A percentile compares a stretch with the other conserved stretches of the same genome.
These are phyloP conservation scores for Fusarium nematophilum DNA, from an alignment of 2,329 filamentous ascomycete genomes.

Conservation along the genomic window DNA sequence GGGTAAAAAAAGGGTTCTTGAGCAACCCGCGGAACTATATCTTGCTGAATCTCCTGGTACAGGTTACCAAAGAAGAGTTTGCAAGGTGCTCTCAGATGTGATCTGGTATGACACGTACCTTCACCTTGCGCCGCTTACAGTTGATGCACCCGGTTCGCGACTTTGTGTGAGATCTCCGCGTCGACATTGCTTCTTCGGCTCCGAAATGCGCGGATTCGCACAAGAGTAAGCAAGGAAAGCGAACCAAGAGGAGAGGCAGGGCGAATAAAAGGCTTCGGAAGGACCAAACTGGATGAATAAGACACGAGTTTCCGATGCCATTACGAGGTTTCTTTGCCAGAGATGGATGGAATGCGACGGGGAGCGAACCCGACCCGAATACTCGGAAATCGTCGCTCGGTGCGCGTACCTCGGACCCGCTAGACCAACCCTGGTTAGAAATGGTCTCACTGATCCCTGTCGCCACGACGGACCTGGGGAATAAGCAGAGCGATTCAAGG, in stretches of 20 bases:
- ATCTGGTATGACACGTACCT: slow-evolving; percentile 36
- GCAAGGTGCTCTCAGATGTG: no score
- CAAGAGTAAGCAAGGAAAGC: slow-evolving; percentile 2
- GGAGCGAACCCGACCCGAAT: slow-evolving; percentile 34
- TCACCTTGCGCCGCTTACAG: slow-evolving; percentile 50
- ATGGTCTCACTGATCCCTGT: slow-evolving; percentile 14
- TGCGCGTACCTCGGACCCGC: slow-evolving; percentile 39
- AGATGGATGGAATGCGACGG: slow-evolving; percentile 7
- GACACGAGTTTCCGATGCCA: background rate
- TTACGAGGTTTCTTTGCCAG: slow-evolving; percentile 12
- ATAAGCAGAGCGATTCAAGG: no score
- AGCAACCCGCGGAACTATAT: no score
- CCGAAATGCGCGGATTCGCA: slow-evolving; percentile 37
- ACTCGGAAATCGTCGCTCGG: slow-evolving; percentile 30
- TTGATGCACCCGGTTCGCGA: slow-evolving; percentile 48
- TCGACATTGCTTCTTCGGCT: slow-evolving; percentile 32
- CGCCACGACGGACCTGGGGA: background rate
- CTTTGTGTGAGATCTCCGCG: slow-evolving; percentile 48
- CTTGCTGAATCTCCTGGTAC: no score
- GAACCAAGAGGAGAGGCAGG: background rate
- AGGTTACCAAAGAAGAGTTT: no score
- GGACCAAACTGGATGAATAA: slow-evolving; percentile 9
- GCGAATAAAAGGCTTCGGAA: background rate
- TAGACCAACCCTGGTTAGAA: slow-evolving; percentile 14
- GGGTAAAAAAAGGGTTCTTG: background rate